phyloP scores from a whole-genome alignment of 371 early-diverging fungal species.

The Syncephalastrum monosporum region DNA sequence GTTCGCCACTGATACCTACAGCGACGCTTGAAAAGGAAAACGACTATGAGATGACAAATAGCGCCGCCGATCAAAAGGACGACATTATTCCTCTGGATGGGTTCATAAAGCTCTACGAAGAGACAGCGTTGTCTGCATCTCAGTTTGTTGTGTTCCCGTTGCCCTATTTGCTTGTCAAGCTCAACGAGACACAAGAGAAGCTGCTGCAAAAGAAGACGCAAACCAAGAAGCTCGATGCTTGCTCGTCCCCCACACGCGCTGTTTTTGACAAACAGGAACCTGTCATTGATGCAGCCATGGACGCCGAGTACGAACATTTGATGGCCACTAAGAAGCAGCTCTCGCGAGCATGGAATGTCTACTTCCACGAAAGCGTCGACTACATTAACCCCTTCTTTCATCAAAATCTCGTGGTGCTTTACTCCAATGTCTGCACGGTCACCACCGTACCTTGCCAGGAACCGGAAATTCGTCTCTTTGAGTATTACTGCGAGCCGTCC shows the following conservation, averaged over 20 bases:
- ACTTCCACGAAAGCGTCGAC: conserved; percentile 58
- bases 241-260: conserved; percentile 27
- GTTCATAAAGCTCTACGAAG: conserved; percentile 53
- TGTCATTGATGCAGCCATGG: conserved; percentile 4
- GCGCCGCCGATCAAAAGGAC: not conserved
- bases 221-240: conserved; percentile 12
- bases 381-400: conserved; percentile 69
- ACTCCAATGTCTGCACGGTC: conserved; percentile 65
- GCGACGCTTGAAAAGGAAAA: not conserved
- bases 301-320: conserved; percentile 49
- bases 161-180: conserved; percentile 74
- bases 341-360: conserved; percentile 56
- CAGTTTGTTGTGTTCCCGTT: conserved; percentile 82
- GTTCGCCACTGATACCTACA: conserved; percentile 12
- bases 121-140: conserved; percentile 80
- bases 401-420: conserved; percentile 76
- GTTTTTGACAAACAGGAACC: conserved; percentile 19
- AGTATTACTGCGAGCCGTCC: conserved; percentile 75
- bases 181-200: conserved; percentile 65
- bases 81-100: conserved; percentile 15
- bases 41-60: not conserved
- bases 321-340: conserved; percentile 49
- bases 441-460: conserved; percentile 75
- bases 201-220: conserved; percentile 3
- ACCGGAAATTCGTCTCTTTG: conserved; percentile 78